Evolutionary conservation across 2,329 filamentous ascomycete species (phyloP), one percentile per base, ranked within the genome.

Genomic region (Pseudocercospora vitis): DNA sequence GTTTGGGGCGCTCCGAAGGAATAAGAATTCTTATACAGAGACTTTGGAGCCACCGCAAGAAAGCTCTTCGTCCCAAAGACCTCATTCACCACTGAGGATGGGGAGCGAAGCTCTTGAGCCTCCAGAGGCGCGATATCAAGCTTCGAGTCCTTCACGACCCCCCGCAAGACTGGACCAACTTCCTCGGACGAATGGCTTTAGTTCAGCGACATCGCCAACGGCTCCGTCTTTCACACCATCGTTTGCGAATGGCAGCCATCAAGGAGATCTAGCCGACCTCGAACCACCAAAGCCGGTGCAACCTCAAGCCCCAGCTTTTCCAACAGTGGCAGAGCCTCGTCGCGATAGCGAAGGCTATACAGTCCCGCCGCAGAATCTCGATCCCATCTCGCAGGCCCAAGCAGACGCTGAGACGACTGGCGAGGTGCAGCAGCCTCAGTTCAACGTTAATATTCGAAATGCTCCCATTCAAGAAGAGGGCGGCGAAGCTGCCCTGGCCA

Each of bases 361-460:
- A 3, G 81, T 92, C n/a, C 88, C 86, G 0, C 78, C 83, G 0
- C 75, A 81, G 77, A 86, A 68, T 78, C 66, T 71, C 16, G 77
- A 78, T 60, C 73, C 75, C 32, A 74, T 92, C 53, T 86, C 88
- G 0, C 83, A 86, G 67, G 88, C 88, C 6, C 81, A 91, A 69
- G 79, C 79, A 37, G 88, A 91, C 66, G 83, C 80, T 7, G 78
- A 78, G 3, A 61, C 57, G 33, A 54, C 58, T 33, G 76, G 73
- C 9, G 83, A 85, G 46, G 82, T 85, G 37, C 73, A 72, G 4
- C 81, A 84, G 42, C 76, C 84, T 7, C 76, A 79, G 54, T 91
- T 91, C 74, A 92, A 88, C 70, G 79, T 95, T 48, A 89, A 84
- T 66, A 95, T 95, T 48, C 81, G 86, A 58, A 87, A 88, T 60